phyloP scores from a whole-genome alignment of 805 yeast species.

The Metschnikowia proteae region DNA sequence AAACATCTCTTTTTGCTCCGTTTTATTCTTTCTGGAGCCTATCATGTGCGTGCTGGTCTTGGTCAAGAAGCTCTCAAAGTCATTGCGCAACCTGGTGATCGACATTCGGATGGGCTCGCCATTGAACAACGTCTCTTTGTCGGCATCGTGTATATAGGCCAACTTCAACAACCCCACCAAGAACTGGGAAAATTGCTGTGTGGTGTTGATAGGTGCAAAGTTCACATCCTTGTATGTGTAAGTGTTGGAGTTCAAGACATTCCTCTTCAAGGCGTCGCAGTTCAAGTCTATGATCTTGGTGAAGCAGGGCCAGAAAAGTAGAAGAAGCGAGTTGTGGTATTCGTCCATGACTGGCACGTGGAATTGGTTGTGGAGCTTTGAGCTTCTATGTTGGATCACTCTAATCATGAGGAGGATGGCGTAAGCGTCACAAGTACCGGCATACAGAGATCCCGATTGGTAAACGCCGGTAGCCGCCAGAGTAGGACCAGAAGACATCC shows the following conservation, averaged over 20 bases:
- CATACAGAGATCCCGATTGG: slow-evolving; percentile 25
- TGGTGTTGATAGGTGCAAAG: slow-evolving; percentile 50
- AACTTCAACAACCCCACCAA: slow-evolving; percentile 68
- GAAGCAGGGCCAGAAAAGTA: slow-evolving; percentile 82
- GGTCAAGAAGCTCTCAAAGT: slow-evolving; percentile 74
- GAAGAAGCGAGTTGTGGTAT: slow-evolving; percentile 60
- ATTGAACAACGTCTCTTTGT: slow-evolving; percentile 23
- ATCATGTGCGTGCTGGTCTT: slow-evolving; percentile 52
- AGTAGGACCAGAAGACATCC: slow-evolving; percentile 16
- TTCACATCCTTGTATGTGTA: slow-evolving; percentile 18
- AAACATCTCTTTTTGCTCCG: slow-evolving; percentile 60
- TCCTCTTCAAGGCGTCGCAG: slow-evolving; percentile 64
- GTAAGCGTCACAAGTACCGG: slow-evolving; percentile 62
- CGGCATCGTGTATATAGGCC: slow-evolving; percentile 17
- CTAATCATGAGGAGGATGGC: slow-evolving; percentile 77
- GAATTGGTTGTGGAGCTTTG: slow-evolving; percentile 60
- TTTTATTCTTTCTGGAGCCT: slow-evolving; percentile 29
- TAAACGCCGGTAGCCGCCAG: slow-evolving; percentile 1
- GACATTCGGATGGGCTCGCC: slow-evolving; percentile 74
- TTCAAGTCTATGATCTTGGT: slow-evolving; percentile 73
- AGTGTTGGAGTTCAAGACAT: slow-evolving; percentile 22
- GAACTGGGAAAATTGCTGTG: slow-evolving; percentile 76
- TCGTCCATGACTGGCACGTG: slow-evolving; percentile 69
- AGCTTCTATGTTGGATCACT: slow-evolving; percentile 59
- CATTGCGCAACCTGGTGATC: slow-evolving; percentile 66